Evolutionary conservation across 2,329 filamentous ascomycete genomes (phyloP), one percentile per base, ranked within the genome.

Genomic region (Colletotrichum sublineola): DNA sequence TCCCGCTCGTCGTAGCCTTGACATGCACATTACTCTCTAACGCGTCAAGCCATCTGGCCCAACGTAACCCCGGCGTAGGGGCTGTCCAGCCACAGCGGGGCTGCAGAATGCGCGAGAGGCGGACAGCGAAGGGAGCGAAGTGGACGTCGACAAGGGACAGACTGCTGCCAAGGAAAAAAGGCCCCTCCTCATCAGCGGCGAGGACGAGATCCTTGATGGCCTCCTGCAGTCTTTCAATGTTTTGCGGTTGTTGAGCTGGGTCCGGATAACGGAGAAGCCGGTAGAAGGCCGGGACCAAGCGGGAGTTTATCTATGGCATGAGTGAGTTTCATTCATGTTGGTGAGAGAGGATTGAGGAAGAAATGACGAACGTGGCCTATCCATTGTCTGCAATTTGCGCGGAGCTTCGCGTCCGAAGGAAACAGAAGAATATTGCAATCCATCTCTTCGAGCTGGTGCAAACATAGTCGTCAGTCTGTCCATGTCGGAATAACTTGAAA

Each of bases 311-410:
- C 91, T 93, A 14, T 24, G 42, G 14, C 11, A 5, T 20, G 11
- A 18, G 29, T 67, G 31, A 63, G 63, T 42, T 31, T 55, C 24
- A 15, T 29, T 6, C 20, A 24, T 9, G 61, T 52, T 11, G 36
- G 61, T 58, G 36, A 44, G 18, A 24, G 18, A 12, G 24, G 11
- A 31, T 8, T 40, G n/a, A 18, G 38, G 8, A 42, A 7, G 44
- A 11, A 7, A 48, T 18, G 24, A 57, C 88, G 80, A 82, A 94
- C 91, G 84, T 96, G 93, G 75, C 96, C 92, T 36, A 90, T 87
- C 94, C 94, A 97, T 12, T 96, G 82, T 55, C 94, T 89, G 71
- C 90, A 94, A 68, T 93, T 90, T 2, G 95, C 94, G 75, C 91
- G 90, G 18, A 90, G 81, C 77, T 92, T 91, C 1, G 93, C 86